A percentile compares a stretch with the other conserved stretches of the same genome.
Conservation (phyloP, 257 asterid genomes). For the Solanum chiquidenum region DNA sequence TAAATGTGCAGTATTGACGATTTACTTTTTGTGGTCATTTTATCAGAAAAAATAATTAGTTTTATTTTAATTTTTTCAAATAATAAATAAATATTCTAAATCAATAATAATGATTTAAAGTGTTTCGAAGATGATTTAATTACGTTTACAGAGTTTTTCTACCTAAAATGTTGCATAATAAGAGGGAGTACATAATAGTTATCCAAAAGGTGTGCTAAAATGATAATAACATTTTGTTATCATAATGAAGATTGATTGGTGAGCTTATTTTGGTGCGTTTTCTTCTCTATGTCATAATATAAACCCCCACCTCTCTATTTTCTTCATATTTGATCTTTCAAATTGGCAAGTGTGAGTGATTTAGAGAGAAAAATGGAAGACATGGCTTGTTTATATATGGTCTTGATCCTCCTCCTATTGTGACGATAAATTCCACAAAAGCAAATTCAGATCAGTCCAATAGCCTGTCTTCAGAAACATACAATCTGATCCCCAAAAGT, state of each 20-base stretch:
- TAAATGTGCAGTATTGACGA: not conserved
- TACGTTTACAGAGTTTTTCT: too few species aligned
- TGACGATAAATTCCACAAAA: slow-evolving; percentile 12
- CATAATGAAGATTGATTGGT: slow-evolving; percentile 10
- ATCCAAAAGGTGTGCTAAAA: too few species aligned
- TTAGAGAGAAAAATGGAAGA: slow-evolving; percentile 33
- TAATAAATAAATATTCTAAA: too few species aligned
- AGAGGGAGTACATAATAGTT: too few species aligned
- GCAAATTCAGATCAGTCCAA: slow-evolving; percentile 54
- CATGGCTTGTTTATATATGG: too few species aligned
- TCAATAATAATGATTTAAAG: too few species aligned
- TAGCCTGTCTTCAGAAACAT: slow-evolving; percentile 37
- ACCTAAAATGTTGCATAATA: too few species aligned
- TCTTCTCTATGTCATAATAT: slow-evolving; percentile 27
- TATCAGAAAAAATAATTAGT: too few species aligned
- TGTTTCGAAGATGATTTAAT: too few species aligned
- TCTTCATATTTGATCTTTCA: not conserved
- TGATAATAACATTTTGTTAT: not conserved
- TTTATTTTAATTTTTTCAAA: too few species aligned
- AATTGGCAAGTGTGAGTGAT: not conserved
- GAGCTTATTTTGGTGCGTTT: slow-evolving; percentile 3
- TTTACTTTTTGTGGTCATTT: not conserved
- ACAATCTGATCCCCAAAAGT: slow-evolving; percentile 16
- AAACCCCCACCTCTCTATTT: not conserved
- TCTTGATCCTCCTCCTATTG: too few species aligned